Evolutionary conservation across 345 rosid species (phyloP), one percentile per base, ranked within the genome.

Genomic region (Lagerstroemia speciosa): DNA sequence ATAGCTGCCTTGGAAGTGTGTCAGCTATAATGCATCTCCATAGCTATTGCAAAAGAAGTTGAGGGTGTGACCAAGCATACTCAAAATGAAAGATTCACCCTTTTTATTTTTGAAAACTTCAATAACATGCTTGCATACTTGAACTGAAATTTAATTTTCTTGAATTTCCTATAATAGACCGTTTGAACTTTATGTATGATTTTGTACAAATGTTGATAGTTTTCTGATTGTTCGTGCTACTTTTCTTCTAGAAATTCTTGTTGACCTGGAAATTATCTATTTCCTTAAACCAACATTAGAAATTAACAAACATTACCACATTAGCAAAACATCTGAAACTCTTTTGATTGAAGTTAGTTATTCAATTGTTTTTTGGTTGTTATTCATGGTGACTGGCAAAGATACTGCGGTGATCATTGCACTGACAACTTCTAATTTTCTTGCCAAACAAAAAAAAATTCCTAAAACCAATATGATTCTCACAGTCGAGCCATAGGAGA

Each of bases 401-500:
- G 29, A 48, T 48, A 20, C 20, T 6, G 34, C 34, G 26, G 9
- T 30, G 24, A 63, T 33, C 8, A 14, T 63, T 62, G 52, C 5
- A 31, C n/a, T 12, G 46, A 52, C 7, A 31, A 70, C 46, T 32
- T 34, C 62, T 36, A 27, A 20, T 67, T 65, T 55, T 58, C 14
- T 30, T 10, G 11, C n/a, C n/a, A n/a, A n/a, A n/a, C n/a, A 8
- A 22, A 26, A 58, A 11, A 58, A 45, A 48, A 73, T 19, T 36
- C 70, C 53, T 66, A 30, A 37, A 61, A 29, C 14, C 40, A 0
- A 34, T 31, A 30, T 68, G 16, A 69, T 68, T 73, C 17, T 67
- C 81, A 80, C 89, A 94, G 99, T 82, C 96, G 97, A 38, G 92
- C 98, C 53, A 82, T 84, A 75, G 96, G 97, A 52, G 93, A 94